These are phyloP conservation scores for Papiliotrema flavescens DNA, from an alignment of 1,284 basidiomycete species.

Conservation along the genomic window DNA sequence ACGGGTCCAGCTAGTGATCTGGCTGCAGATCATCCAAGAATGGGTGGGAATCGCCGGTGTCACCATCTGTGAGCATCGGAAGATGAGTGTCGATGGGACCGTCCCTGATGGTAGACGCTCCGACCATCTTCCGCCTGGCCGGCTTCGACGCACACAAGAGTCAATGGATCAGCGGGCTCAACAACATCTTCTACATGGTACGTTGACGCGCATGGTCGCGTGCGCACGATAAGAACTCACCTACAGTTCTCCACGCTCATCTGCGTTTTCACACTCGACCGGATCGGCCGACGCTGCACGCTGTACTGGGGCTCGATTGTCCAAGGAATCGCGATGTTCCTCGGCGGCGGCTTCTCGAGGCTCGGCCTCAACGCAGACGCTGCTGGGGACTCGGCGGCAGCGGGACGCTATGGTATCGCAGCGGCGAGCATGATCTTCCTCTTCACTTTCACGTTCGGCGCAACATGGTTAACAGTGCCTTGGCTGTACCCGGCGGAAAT, in stretches of 20 bases:
- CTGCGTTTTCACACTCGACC: conserved; percentile 39
- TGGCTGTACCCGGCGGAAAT: conserved; percentile 41
- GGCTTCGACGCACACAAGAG: conserved; percentile 36
- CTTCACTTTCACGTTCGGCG: conserved; percentile 31
- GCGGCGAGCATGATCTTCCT: conserved; percentile 28
- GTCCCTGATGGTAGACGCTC: conserved; percentile 15
- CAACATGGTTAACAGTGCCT: conserved; percentile 35
- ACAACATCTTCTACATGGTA: conserved; percentile 34
- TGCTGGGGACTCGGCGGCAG: conserved; percentile 11
- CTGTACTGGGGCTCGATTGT: conserved; percentile 28
- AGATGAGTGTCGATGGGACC: too few relatives aligned
- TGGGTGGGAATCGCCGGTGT: conserved; percentile 35
- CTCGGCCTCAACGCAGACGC: conserved; percentile 17
- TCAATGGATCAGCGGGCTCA: conserved; percentile 35
- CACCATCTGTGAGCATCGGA: conserved; percentile 19
- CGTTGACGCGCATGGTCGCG: not conserved
- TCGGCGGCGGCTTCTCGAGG: conserved; percentile 25
- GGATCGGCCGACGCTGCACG: conserved; percentile 31
- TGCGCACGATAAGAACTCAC: conserved; percentile 1
- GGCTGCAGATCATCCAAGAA: conserved; percentile 42
- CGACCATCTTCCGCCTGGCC: conserved; percentile 26
- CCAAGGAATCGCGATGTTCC: conserved; percentile 27
- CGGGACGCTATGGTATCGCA: conserved; percentile 20
- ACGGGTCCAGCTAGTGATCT: conserved; percentile 25
- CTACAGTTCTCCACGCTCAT: conserved; percentile 21